These are phyloP conservation scores for Corynespora cassiicola DNA, from an alignment of 2,329 filamentous ascomycete genomes.

Conservation along the genomic window DNA sequence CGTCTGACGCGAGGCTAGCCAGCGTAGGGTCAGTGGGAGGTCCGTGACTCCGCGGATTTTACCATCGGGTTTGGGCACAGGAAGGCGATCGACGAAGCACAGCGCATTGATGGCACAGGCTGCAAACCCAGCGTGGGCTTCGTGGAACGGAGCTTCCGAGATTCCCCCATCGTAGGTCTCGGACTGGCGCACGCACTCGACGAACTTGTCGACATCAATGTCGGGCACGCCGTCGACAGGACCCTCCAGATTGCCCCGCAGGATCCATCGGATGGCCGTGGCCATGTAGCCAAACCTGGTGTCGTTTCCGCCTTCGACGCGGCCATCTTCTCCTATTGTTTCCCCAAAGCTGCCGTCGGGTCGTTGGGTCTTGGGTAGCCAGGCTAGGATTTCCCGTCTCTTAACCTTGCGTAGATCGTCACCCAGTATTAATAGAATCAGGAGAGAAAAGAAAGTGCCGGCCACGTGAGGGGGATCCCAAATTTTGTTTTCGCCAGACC, in stretches of 20 bases:
- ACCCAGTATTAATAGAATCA: conserved; percentile 71
- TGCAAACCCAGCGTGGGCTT: conserved; percentile 89
- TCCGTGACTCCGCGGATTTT: conserved; percentile 44
- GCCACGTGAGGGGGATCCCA: conserved; percentile 85
- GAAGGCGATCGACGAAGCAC: conserved; percentile 72
- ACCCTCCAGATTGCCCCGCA: conserved; percentile 66
- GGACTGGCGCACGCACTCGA: conserved; percentile 72
- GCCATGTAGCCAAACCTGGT: conserved; percentile 89
- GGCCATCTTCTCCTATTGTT: conserved; percentile 65
- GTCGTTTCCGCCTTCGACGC: conserved; percentile 80
- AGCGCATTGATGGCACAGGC: conserved; percentile 86
- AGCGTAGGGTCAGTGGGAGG: conserved; percentile 49
- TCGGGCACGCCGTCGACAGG: conserved; percentile 68
- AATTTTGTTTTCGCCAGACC: conserved; percentile 58
- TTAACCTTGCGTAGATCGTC: conserved; percentile 70
- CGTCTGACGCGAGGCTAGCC: conserved; percentile 57
- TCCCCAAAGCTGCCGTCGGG: conserved; percentile 92
- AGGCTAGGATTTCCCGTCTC: conserved; percentile 70
- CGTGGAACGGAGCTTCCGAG: conserved; percentile 77
- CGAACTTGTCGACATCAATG: conserved; percentile 74
- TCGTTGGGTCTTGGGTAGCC: conserved; percentile 80
- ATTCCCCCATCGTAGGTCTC: conserved; percentile 85
- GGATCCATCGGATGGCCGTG: conserved; percentile 79
- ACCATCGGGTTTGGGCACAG: conserved; percentile 33
- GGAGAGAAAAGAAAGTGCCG: conserved; percentile 87